Evolutionary conservation across 2,329 filamentous ascomycete species (phyloP).

Genomic region (Stagonosporopsis vannaccii): DNA sequence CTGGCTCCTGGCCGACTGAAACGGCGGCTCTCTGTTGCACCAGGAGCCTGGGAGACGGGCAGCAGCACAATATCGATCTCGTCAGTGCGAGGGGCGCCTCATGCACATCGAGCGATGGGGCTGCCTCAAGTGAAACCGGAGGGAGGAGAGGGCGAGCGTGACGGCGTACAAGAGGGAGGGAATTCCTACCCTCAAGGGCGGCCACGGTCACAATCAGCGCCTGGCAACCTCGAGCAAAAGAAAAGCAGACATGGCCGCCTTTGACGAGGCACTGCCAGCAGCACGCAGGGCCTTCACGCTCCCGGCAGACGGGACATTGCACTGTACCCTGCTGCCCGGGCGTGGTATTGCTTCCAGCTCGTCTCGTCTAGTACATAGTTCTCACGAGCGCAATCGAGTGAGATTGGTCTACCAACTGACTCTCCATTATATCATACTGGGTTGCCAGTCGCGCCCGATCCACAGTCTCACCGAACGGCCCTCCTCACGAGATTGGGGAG

Average conservation of each 20-base stretch:
- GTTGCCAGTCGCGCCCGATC: constrained; percentile 6
- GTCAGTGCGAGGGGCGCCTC: constrained; percentile 47
- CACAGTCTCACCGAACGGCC: constrained; percentile 17
- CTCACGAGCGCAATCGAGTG: constrained; percentile 21
- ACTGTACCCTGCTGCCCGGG: constrained; percentile 13
- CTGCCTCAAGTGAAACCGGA: constrained; percentile 47
- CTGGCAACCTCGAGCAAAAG: constrained; percentile 43
- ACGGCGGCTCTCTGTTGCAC: constrained; percentile 49
- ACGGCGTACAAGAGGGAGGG: constrained; percentile 48
- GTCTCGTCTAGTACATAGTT: constrained; percentile 26
- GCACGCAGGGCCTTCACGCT: constrained; percentile 26
- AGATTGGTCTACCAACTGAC: constrained; percentile 19
- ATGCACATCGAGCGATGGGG: constrained; percentile 49
- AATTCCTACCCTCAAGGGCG: constrained; percentile 39
- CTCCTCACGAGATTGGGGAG: constrained; percentile 21
- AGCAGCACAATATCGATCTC: constrained; percentile 43
- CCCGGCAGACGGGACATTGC: constrained; percentile 13
- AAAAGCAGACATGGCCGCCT: constrained; percentile 39
- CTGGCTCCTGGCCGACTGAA: constrained; percentile 46
- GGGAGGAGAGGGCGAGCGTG: constrained; percentile 40
- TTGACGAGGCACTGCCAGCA: constrained; percentile 29
- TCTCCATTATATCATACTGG: constrained; percentile 15
- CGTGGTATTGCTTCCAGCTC: constrained; percentile 18
- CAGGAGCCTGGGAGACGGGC: constrained; percentile 38
- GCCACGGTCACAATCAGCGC: constrained; percentile 39